These are phyloP conservation scores for Linnemannia exigua DNA, from an alignment of 192 early-diverging fungal species.

Conservation along the genomic window DNA sequence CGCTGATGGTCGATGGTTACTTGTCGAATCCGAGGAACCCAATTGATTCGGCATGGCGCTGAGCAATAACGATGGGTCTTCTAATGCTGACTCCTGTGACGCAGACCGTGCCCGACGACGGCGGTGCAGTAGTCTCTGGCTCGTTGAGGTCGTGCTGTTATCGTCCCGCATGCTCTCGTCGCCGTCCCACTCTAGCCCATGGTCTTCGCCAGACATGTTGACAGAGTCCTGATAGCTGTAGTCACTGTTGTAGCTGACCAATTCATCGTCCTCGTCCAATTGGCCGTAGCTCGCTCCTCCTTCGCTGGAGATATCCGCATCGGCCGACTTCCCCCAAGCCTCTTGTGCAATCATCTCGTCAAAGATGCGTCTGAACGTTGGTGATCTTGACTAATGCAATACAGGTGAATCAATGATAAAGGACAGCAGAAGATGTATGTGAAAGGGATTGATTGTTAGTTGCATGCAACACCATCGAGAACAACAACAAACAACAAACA, in stretches of 20 bases:
- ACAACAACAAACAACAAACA: background rate
- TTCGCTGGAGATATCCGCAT: background rate
- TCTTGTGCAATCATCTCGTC: conserved; percentile 37
- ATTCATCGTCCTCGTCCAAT: background rate
- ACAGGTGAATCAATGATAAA: background rate
- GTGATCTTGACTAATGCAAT: conserved; percentile 28
- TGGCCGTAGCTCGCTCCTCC: background rate
- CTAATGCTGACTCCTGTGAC: background rate
- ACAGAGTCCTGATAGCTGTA: background rate
- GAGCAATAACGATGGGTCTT: background rate
- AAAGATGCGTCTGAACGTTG: conserved; percentile 34
- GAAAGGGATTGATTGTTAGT: background rate
- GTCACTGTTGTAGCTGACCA: background rate
- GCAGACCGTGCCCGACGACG: background rate
- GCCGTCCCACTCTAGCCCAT: background rate
- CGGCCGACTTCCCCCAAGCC: conserved; percentile 17
- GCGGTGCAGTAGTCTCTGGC: background rate
- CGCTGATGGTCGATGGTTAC: background rate
- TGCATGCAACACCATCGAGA: background rate
- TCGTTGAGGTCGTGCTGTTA: background rate
- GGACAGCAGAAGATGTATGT: background rate
- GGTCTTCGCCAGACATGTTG: background rate
- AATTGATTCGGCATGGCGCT: background rate
- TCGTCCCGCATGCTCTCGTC: conserved; percentile 9
- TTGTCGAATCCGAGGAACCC: background rate